Percentiles rank a stretch among this genome's conserved stretches.
These are phyloP conservation scores for Penicillium salamii DNA, from an alignment of 495 filamentous ascomycete genomes.

Conservation along the genomic window DNA sequence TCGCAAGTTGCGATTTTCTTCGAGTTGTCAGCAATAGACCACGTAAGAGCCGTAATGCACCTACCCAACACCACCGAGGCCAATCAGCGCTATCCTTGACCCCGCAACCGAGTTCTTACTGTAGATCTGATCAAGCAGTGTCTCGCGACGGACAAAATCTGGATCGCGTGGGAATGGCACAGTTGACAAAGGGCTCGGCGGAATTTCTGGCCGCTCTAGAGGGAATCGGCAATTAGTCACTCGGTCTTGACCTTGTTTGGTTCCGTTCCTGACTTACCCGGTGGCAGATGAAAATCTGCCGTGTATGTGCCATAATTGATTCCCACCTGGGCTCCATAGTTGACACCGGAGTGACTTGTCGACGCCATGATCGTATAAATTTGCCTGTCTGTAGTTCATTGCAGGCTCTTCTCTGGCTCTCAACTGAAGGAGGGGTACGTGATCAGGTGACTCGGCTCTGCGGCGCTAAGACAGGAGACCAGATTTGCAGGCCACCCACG, in stretches of 20 bases:
- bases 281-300: slow-evolving; percentile 1
- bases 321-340: slow-evolving; percentile 1
- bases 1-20: slow-evolving; percentile 39
- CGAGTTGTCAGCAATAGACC: slow-evolving; percentile 3
- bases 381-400: slow-evolving; percentile 1
- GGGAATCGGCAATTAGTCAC: neutral
- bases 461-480: neutral
- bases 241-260: neutral
- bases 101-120: slow-evolving; percentile 16
- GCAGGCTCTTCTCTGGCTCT: neutral
- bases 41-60: neutral
- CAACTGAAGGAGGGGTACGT: neutral
- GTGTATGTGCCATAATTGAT: neutral
- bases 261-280: neutral
- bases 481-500: neutral
- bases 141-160: slow-evolving; percentile 29
- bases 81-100: slow-evolving; percentile 20
- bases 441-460: neutral
- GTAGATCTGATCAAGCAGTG: slow-evolving; percentile 20
- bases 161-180: slow-evolving; percentile 29
- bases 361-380: neutral
- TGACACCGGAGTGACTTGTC: neutral
- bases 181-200: slow-evolving; percentile 10
- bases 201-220: slow-evolving; percentile 7
- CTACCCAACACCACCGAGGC: slow-evolving; percentile 30